Conservation (phyloP, 2,329 filamentous ascomycete genomes). For the Colletotrichum higginsianum region DNA sequence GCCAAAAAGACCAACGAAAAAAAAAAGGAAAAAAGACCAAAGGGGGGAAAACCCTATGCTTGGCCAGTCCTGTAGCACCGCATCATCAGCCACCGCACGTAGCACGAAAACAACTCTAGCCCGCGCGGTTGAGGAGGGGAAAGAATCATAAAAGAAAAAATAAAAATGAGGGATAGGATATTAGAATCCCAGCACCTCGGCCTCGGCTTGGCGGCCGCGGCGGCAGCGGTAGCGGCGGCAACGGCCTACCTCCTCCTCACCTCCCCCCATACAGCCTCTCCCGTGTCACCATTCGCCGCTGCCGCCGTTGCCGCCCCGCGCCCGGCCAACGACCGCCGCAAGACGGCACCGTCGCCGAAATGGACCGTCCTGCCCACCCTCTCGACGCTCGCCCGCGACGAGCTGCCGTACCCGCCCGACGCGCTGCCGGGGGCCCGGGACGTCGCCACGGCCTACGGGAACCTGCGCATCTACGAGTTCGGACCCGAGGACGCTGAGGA, state of each 20-base stretch:
- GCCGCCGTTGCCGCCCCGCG: slow-evolving; percentile 14
- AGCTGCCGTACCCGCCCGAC: slow-evolving; percentile 77
- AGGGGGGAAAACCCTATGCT: no score
- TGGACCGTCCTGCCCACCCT: slow-evolving; percentile 33
- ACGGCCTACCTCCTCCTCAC: slow-evolving; percentile 54
- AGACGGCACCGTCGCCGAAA: slow-evolving; percentile 38
- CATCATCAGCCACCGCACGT: neutral
- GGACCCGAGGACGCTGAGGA: slow-evolving; percentile 79
- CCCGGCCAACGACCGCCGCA: slow-evolving; percentile 29
- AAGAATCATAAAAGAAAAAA: no score
- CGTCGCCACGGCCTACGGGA: slow-evolving; percentile 79
- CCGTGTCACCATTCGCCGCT: neutral
- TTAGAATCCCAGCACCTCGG: slow-evolving; percentile 32
- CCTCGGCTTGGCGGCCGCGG: slow-evolving; percentile 38
- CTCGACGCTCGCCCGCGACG: slow-evolving; percentile 50
- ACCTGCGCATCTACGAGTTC: slow-evolving; percentile 84
- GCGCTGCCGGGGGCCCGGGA: slow-evolving; percentile 79
- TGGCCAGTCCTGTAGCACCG: no score
- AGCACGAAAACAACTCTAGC: neutral
- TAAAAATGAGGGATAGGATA: slow-evolving; percentile 24
- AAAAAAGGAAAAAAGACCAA: neutral
- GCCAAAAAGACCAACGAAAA: neutral
- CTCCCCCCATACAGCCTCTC: slow-evolving; percentile 47
- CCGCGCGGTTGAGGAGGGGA: no score
- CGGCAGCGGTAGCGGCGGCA: slow-evolving; percentile 47